Base-by-base conservation (phyloP, 768 basidiomycete species). In the Suillus plorans region DNA sequence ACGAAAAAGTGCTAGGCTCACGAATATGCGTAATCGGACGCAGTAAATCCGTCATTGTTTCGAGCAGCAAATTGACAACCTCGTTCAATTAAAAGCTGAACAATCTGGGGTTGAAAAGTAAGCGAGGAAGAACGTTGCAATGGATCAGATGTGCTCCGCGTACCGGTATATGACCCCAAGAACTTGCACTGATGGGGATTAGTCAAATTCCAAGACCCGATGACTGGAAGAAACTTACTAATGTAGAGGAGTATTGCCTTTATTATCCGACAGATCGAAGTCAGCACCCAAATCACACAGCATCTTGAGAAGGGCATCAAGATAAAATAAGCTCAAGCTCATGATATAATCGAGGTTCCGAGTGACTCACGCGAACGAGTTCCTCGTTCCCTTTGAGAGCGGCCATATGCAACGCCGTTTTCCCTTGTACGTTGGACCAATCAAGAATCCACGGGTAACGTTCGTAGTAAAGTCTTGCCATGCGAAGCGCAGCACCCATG, bases 191-290 rank as follows among this genome's bases (percentile, higher is more conserved):
- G 69, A 37, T 63, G 65, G 57, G 28, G 58, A 36, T 55, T 60
- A 58, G 45, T 69, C 55, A 66, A 31, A 61, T 58, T 66, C 53
- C 61, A 50, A 36, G 57, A 52, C 58, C 47, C 12, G 61, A 53
- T 53, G 42, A 58, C 14, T 60, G 37, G 41, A 63, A 59, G 41
- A 4, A 39, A 80, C 92, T 78, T 73, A 96, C 94, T 95, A 95
- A 76, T 98, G 96, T 62, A 98, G 78, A 39, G 96, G 88, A 1
- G 94, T 93, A 70, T 97, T 97, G 55, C 96, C 96, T 78, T 91
- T 87, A 66, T 94, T 88, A 79, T 98, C 96, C 13, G 95, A 83
- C 60, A 98, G 78, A 77, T 97, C 91, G 68, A 90, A 83, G 77
- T 97, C 96, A 34, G 95, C 96, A 6, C 89, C 93, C 22, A 95